Evolutionary conservation across 345 rosid species (phyloP), one percentile per base, ranked within the genome.

Genomic region (Capsella bursapastoris): DNA sequence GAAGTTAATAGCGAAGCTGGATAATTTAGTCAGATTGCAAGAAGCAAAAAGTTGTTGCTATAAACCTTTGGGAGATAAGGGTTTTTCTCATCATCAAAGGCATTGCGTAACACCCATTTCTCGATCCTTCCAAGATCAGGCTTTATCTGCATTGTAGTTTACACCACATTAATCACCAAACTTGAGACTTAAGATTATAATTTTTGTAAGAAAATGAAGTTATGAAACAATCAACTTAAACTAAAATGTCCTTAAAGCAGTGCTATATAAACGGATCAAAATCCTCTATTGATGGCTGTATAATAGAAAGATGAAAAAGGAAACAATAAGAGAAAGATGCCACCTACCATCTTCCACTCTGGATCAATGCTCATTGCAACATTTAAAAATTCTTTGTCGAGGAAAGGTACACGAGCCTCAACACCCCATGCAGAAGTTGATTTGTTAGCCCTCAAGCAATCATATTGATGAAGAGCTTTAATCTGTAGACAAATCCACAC

Each of bases 391-490:
- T 83, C 93, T 82, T 87, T 88, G 78, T 90, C 94, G 29, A 90
- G 76, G 78, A 90, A 90, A 77, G 97, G 97, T 37, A 90, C 93
- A 77, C 97, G 93, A 79, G 94, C 97, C 84, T 90, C 94, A 77
- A 90, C 81, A 71, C 97, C 97, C 97, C 97, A 90, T 57, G 97
- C 93, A 37, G 93, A 88, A 69, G 97, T 88, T 14, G 97, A 77
- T 70, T 90, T 90, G 65, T 90, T 90, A 56, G 97, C 97, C 77
- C 97, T 88, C 48, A 43, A 43, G 84, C 93, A 90, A 71, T 90
- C 97, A 80, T 90, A 90, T 66, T 88, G 90, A 79, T 90, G 90
- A 76, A 90, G 97, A 61, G 90, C 86, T 77, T 90, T 90, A 69
- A 90, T 87, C 97, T 90, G 87, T 78, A 57, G 32, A 51, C 77